Evolutionary conservation across 2,329 filamentous ascomycete genomes (phyloP), one percentile per base, ranked within the genome.

Genomic region (Arthroderma sp.): DNA sequence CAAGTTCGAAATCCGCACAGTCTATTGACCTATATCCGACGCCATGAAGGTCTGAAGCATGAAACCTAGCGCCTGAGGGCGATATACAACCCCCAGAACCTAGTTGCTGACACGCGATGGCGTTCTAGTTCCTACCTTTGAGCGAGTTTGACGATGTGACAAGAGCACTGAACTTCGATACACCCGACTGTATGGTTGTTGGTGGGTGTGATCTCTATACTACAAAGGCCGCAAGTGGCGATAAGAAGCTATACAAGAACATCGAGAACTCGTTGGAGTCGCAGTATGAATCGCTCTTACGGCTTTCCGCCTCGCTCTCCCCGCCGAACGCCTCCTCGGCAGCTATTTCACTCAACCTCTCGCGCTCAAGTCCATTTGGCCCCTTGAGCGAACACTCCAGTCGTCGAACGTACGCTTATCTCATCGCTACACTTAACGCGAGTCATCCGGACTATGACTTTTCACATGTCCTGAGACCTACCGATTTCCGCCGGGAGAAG

Each of bases 401-500:
- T 67, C 87, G 93, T 38, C 84, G 91, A 63, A 95, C 88, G 0
- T 97, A 95, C 72, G 91, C 93, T 47, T 97, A 97, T 71, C 76
- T 98, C 55, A 97, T 98, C 64, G 93, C 93, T 38, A 97, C 91
- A 0, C 78, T 98, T 37, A 98, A 98, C 68, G 93, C 93, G 4
- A 95, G 88, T 59, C 91, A 98, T 73, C 84, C 88, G 1, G 88
- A 98, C 73, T 97, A 98, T 71, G 93, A 98, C 72, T 98, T 98
- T 73, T 95, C 90, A 1, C 87, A 95, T 67, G 85, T 93, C 35
- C 77, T 97, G 59, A 85, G 91, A 38, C 91, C 93, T 0, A 81
- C 85, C 37, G 93, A 98, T 70, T 98, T 98, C 71, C 86, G 85
- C 64, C 85, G 87, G 62, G 91, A 96, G 75, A 81, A 85, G 59